These are phyloP conservation scores for Arabidopsis lyrata DNA, from an alignment of 441 rosid genomes.

Conservation along the genomic window DNA sequence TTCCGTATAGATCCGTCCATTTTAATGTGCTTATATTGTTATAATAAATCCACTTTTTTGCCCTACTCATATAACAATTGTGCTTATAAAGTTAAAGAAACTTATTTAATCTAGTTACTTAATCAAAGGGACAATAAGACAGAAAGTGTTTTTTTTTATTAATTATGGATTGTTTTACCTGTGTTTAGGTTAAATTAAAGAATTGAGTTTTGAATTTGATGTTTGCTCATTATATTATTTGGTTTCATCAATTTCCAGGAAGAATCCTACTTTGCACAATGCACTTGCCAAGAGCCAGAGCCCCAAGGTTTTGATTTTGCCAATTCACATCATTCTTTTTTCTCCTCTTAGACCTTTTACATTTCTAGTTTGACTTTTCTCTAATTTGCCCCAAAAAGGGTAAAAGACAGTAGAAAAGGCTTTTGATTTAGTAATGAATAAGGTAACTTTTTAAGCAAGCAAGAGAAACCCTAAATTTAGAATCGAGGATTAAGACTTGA, in stretches of 20 bases:
- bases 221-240: constrained; percentile 8
- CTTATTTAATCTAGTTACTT: not conserved
- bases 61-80: not conserved
- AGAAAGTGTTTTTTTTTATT: not conserved
- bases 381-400: not conserved
- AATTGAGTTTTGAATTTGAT: constrained; percentile 7
- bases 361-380: not conserved
- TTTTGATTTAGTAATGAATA: not conserved
- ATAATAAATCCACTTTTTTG: not conserved
- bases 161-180: not conserved
- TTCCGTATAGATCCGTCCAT: constrained; percentile 19
- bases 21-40: not conserved
- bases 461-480: constrained; percentile 11
- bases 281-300: constrained; percentile 51
- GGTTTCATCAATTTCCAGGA: constrained; percentile 45
- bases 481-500: constrained; percentile 10
- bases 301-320: constrained; percentile 49
- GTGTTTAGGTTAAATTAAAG: not conserved
- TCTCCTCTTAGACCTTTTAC: not conserved
- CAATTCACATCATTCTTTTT: not conserved
- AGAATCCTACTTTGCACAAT: constrained; percentile 43
- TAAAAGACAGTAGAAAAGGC: not conserved
- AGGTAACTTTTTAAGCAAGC: constrained; percentile 25
- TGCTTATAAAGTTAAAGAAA: constrained; percentile 17
- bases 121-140: not conserved